Percentiles rank a stretch among this genome's conserved stretches.
These are phyloP conservation scores for Barnettozyma pratensis DNA, from an alignment of 805 yeast genomes.

Conservation along the genomic window DNA sequence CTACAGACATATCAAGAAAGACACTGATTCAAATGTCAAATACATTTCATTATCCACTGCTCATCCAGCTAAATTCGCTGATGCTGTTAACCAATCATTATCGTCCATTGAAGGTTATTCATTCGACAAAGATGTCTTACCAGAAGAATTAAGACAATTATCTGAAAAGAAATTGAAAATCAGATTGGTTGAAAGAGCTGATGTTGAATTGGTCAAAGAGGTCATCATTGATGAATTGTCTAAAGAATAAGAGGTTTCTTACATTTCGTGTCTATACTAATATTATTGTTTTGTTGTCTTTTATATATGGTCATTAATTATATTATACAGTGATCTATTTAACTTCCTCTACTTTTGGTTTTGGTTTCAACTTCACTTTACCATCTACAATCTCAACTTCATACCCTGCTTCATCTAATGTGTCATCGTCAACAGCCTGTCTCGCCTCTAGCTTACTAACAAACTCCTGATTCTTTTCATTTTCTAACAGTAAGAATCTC, in stretches of 20 bases:
- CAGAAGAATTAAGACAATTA: slow-evolving; percentile 76
- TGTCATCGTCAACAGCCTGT: slow-evolving; percentile 52
- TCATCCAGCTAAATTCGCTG: slow-evolving; percentile 98
- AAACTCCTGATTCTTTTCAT: slow-evolving; percentile 66
- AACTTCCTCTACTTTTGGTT: slow-evolving; percentile 9
- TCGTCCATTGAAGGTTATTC: slow-evolving; percentile 63
- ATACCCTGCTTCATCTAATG: slow-evolving; percentile 67
- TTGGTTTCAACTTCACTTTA: slow-evolving; percentile 48
- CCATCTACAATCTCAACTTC: slow-evolving; percentile 74
- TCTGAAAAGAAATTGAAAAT: slow-evolving; percentile 70
- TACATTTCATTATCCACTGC: slow-evolving; percentile 89
- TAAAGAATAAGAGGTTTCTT: slow-evolving; percentile 30
- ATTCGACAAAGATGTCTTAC: slow-evolving; percentile 84
- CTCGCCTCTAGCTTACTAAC: slow-evolving; percentile 76
- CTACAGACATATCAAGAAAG: slow-evolving; percentile 48
- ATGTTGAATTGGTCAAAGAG: slow-evolving; percentile 66
- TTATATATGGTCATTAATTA: too few species aligned
- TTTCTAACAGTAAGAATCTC: slow-evolving; percentile 58
- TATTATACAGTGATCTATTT: neutral
- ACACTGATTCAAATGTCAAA: slow-evolving; percentile 34
- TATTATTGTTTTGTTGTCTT: too few species aligned
- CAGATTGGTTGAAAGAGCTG: slow-evolving; percentile 63
- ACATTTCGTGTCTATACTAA: too few species aligned
- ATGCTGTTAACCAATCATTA: slow-evolving; percentile 85
- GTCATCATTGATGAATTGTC: slow-evolving; percentile 69